Evolutionary conservation across 2,329 filamentous ascomycete species (phyloP), one percentile per base, ranked within the genome.

Genomic region (Fusarium graminum): DNA sequence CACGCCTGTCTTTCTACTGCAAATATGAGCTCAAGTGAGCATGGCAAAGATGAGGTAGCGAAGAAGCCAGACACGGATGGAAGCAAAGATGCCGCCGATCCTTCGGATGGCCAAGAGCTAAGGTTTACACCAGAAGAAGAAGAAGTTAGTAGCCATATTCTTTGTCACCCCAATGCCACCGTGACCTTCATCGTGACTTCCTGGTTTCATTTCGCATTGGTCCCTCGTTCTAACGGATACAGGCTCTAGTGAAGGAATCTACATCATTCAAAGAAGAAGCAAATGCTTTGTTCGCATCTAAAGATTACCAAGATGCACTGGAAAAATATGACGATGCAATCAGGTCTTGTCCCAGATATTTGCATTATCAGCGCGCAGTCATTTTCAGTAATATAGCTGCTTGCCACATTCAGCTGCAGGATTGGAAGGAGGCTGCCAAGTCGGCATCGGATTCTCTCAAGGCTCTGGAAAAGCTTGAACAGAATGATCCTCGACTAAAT

Each of bases 351-450:
- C 94, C 94, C 3, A 89, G 88, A 67, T 96, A 97, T 75, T 86
- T 97, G 26, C 89, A 94, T 75, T 97, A 92, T 79, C 93, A 97
- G 70, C 84, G 94, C 64, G 93, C 94, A 26, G 92, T 98, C 11
- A 83, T 98, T 7, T 88, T 90, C 59, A 93, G 91, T 75, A 98
- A 98, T 80, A 90, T 97, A 68, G 87, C 94, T 3, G 94, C 94
- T 11, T 97, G 93, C 75, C 88, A 97, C 72, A 77, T 98, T 53
- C 96, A 96, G 76, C 82, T 96, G 4, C 84, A 89, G 62, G 90
- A 94, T 63, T 97, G 93, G 92, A 93, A 94, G 69, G 88, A 92
- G 29, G 92, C 93, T 11, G 85, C 93, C 41, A 89, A 90, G 46
- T 85, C 87, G 11, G 93, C 94, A 1, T 91, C 88, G 0, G 83